Evolutionary conservation across 305 asterid genomes (phyloP).

Genomic region (Euphrasia arctica): DNA sequence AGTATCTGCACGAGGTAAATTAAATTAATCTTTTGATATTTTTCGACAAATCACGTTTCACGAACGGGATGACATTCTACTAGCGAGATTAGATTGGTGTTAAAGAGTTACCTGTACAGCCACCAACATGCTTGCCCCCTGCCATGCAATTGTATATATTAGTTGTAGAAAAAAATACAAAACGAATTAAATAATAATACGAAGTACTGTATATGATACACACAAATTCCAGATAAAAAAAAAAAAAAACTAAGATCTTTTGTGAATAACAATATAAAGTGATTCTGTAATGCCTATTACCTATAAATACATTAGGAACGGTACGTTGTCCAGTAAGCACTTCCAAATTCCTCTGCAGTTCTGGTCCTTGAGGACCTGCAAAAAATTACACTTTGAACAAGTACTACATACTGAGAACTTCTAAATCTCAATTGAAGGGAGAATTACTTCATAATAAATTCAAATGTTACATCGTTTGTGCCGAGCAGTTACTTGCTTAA

Average conservation of each 20-base stretch:
- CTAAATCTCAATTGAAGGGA: too few relatives aligned
- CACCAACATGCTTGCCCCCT: constrained; percentile 76
- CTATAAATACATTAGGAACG: constrained; percentile 89
- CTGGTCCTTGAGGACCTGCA: constrained; percentile 76
- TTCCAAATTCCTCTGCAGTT: constrained; percentile 73
- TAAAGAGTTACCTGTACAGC: constrained; percentile 53
- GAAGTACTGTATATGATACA: neutral
- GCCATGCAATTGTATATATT: constrained; percentile 29
- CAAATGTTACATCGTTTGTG: neutral
- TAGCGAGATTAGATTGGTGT: too few relatives aligned
- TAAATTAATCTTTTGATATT: neutral
- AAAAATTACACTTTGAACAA: constrained; percentile 13
- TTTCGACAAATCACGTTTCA: neutral
- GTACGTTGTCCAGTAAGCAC: constrained; percentile 83
- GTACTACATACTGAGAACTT: neutral
- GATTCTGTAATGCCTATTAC: constrained; percentile 32
- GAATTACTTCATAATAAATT: neutral
- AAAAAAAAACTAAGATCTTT: too few relatives aligned
- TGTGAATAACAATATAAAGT: too few relatives aligned
- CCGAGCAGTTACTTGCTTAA: too few relatives aligned
- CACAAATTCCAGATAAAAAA: too few relatives aligned
- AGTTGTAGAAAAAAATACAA: constrained; percentile 3
- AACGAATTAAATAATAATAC: neutral
- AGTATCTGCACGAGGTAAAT: constrained; percentile 48
- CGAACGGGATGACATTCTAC: too few relatives aligned